These are phyloP conservation scores for Pseudopyricularia javanii DNA, from an alignment of 2,329 filamentous ascomycete species.

Conservation along the genomic window DNA sequence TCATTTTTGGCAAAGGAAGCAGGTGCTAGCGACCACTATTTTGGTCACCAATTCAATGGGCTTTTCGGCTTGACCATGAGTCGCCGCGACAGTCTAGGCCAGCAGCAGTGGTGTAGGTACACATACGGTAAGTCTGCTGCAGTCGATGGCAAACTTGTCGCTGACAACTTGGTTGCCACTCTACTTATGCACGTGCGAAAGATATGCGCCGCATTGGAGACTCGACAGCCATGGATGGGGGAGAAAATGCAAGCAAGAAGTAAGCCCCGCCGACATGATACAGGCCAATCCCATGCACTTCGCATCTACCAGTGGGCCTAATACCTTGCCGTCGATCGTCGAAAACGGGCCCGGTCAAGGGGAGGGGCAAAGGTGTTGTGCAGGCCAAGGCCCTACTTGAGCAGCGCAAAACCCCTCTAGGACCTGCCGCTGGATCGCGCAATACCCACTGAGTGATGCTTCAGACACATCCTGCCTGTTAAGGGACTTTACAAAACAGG, in stretches of 20 bases:
- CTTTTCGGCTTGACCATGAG: neutral
- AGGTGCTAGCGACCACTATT: neutral
- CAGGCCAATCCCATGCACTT: neutral
- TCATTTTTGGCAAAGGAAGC: neutral
- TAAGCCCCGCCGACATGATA: neutral
- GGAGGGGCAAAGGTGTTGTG: neutral
- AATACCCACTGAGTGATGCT: neutral
- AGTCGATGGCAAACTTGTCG: neutral
- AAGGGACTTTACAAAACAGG: too few relatives aligned
- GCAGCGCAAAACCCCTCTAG: neutral
- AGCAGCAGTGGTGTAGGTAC: neutral
- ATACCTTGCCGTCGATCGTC: neutral
- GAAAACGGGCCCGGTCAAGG: neutral
- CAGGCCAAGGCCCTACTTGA: neutral
- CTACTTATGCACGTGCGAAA: neutral
- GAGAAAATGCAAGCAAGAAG: neutral
- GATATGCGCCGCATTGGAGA: neutral
- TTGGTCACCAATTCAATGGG: neutral
- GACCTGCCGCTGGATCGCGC: neutral
- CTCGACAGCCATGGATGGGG: neutral
- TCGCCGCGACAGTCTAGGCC: neutral
- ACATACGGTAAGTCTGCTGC: neutral
- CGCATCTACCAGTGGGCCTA: neutral
- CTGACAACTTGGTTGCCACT: neutral
- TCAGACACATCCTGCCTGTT: neutral